phyloP scores from a whole-genome alignment of 257 asterid species.

The Solanum okadae region DNA sequence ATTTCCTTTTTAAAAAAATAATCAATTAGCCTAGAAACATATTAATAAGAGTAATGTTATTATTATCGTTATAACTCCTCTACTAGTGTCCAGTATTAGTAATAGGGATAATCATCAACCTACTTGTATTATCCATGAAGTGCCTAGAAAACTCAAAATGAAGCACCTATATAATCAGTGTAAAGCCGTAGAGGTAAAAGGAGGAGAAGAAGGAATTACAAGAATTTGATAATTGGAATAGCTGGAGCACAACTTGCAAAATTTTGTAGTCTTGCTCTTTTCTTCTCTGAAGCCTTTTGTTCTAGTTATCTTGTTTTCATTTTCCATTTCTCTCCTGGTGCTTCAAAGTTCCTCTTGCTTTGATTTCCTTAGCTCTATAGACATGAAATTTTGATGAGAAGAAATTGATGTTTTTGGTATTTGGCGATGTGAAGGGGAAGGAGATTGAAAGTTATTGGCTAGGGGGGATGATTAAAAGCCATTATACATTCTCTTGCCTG shows the following conservation, averaged over 20 bases:
- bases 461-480: background rate
- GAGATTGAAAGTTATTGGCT: background rate
- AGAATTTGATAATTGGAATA: background rate
- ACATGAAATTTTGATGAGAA: background rate
- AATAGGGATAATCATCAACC: background rate
- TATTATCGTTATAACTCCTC: background rate
- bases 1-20: no score
- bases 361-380: background rate
- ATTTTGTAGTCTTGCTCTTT: background rate
- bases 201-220: background rate
- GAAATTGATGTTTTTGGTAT: background rate
- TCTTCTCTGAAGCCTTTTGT: background rate
- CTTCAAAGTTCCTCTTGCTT: background rate
- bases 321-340: background rate
- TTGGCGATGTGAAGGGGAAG: background rate
- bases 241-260: background rate
- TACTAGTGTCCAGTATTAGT: background rate
- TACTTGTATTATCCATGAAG: background rate
- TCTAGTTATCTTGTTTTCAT: background rate
- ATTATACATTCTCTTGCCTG: background rate
- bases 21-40: no score
- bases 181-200: background rate
- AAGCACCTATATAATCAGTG: background rate
- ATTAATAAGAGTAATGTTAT: no score
- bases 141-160: background rate